These are phyloP conservation scores for Echinochloa phyllopogon DNA, from an alignment of 176 grass and related monocot genomes.

Conservation along the genomic window DNA sequence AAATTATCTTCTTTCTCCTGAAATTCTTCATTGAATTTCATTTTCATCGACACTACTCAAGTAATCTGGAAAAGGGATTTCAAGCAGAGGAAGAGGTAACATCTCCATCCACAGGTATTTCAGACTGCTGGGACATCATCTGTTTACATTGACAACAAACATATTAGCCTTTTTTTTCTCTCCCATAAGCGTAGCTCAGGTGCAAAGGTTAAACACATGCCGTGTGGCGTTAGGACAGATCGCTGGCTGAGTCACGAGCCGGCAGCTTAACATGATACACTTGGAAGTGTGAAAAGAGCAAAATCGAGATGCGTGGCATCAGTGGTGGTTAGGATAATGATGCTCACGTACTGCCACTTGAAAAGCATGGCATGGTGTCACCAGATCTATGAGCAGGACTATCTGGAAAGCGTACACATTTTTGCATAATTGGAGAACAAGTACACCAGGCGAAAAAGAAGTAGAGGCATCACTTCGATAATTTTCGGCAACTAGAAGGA, in stretches of 20 bases:
- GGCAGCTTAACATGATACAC: neutral
- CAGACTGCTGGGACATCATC: too few species aligned
- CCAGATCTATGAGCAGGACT: neutral
- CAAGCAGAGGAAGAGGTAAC: too few species aligned
- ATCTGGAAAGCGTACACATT: constrained; percentile 21
- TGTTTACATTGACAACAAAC: too few species aligned
- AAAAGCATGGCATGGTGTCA: constrained; percentile 12
- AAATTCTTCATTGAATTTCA: too few species aligned
- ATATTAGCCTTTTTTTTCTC: too few species aligned
- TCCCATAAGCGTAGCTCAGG: too few species aligned
- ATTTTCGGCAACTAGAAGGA: constrained; percentile 18
- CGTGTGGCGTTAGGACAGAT: neutral
- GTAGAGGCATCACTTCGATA: neutral
- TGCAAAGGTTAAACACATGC: neutral
- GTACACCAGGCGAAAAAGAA: neutral
- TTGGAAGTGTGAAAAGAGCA: neutral
- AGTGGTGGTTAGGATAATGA: neutral
- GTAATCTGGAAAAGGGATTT: too few species aligned
- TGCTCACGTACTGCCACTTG: neutral
- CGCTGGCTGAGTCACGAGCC: neutral
- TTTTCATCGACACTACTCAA: too few species aligned
- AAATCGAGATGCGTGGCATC: neutral
- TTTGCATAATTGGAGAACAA: constrained; percentile 11
- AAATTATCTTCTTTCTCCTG: too few species aligned
- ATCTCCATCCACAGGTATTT: too few species aligned